These are phyloP conservation scores for Elongisporangium anandrum DNA, from an alignment of 352 stramenopile species.

Conservation along the genomic window DNA sequence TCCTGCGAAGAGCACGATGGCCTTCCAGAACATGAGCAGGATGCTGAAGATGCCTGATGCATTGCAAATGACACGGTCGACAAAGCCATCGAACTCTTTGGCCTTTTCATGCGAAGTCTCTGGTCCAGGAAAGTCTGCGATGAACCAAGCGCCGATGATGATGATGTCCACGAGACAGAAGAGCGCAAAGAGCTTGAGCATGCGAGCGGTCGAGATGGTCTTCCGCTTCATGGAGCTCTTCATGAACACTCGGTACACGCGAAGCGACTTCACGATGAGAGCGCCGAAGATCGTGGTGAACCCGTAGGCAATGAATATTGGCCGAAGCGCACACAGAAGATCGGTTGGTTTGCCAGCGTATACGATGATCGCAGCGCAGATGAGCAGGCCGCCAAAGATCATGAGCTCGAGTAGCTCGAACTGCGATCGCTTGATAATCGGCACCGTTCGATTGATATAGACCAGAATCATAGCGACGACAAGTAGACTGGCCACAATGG, in stretches of 20 bases:
- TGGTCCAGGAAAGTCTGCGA: conserved; percentile 2
- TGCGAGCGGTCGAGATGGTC: conserved; percentile 9
- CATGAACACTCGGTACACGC: conserved; percentile 40
- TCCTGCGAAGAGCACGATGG: conserved; percentile 32
- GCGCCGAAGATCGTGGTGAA: conserved; percentile 30
- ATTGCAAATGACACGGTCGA: conserved; percentile 23
- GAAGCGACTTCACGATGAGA: conserved; percentile 28
- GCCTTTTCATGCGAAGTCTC: not conserved
- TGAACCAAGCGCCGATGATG: conserved; percentile 12
- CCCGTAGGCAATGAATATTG: conserved; percentile 17
- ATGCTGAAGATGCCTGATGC: conserved; percentile 48
- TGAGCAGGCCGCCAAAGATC: conserved; percentile 31
- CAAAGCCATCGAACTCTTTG: conserved; percentile 10
- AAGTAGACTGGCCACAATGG: conserved; percentile 13
- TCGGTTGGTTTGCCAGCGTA: conserved; percentile 25
- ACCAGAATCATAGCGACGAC: conserved; percentile 16
- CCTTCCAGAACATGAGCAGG: conserved; percentile 56
- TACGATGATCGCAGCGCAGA: conserved; percentile 16
- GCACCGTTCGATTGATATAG: conserved; percentile 19
- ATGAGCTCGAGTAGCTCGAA: conserved; percentile 44
- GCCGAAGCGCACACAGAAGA: conserved; percentile 24
- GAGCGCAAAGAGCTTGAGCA: conserved; percentile 14
- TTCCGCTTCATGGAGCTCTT: conserved; percentile 20
- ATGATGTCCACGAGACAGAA: conserved; percentile 19
- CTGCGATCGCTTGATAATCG: conserved; percentile 44